Conservation (phyloP, 129 eudicot genomes). For the Artemisia tridentata region DNA sequence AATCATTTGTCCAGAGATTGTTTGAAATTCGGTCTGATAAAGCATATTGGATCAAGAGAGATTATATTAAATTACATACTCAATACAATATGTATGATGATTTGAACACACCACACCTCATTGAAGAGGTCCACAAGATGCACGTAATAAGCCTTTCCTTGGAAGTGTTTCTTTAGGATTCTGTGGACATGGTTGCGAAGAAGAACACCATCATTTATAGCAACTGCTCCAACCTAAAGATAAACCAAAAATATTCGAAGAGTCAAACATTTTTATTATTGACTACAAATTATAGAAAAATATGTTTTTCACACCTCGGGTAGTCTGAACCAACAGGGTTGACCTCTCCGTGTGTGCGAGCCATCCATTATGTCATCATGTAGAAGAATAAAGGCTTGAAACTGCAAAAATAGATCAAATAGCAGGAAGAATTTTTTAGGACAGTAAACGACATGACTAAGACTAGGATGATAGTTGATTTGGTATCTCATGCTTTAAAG, state of each 20-base stretch:
- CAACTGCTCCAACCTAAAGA: constrained; percentile 67
- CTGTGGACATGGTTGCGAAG: constrained; percentile 71
- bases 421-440: no score
- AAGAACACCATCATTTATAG: constrained; percentile 65
- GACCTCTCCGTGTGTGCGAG: neutral
- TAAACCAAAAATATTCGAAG: no score
- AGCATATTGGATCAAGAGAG: no score
- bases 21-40: constrained; percentile 47
- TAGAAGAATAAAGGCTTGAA: neutral
- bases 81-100: no score
- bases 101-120: no score
- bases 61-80: no score
- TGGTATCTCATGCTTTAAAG: no score
- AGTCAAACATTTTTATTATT: neutral
- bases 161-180: constrained; percentile 57
- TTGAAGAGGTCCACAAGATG: constrained; percentile 46
- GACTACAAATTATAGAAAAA: neutral
- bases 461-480: no score
- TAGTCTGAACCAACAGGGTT: neutral
- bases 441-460: no score
- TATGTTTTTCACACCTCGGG: neutral
- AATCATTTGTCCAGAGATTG: constrained; percentile 65
- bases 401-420: neutral
- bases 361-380: neutral
- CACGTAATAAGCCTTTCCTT: constrained; percentile 48